Percentiles rank a stretch among this genome's conserved stretches.
phyloP scores from a whole-genome alignment of 2,329 filamentous ascomycete species.

The Aspergillus hiratsukae region DNA sequence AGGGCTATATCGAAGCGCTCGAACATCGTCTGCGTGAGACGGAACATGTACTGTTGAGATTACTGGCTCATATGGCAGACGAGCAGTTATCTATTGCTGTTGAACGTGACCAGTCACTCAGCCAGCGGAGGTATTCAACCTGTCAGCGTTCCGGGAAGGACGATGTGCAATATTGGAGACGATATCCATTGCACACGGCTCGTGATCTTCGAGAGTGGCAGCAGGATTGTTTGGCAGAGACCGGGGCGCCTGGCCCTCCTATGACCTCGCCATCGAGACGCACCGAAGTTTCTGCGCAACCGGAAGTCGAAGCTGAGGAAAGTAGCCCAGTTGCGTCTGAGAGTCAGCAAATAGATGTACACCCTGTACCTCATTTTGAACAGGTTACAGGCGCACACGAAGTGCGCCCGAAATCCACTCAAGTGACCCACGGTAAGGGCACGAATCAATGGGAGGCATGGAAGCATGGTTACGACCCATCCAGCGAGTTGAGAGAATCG shows the following conservation, averaged over 20 bases:
- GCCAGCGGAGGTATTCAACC: conserved; percentile 11
- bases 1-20: conserved; percentile 44
- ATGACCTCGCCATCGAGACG: background rate
- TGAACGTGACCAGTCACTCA: background rate
- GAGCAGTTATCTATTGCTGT: conserved; percentile 27
- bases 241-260: background rate
- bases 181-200: conserved; percentile 31
- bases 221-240: conserved; percentile 18
- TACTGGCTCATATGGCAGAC: conserved; percentile 32
- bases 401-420: background rate
- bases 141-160: conserved; percentile 25
- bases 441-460: no score
- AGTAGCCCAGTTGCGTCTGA: background rate
- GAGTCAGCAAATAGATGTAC: background rate
- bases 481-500: no score
- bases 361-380: background rate
- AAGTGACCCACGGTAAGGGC: background rate
- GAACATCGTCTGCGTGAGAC: conserved; percentile 42
- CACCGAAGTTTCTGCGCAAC: background rate
- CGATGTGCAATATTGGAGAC: conserved; percentile 36
- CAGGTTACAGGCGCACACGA: background rate
- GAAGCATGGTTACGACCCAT: no score
- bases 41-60: conserved; percentile 36
- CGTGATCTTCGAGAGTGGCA: conserved; percentile 36
- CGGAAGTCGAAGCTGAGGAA: background rate